Evolutionary conservation across 345 rosid genomes (phyloP).

Genomic region (Salix exigua): DNA sequence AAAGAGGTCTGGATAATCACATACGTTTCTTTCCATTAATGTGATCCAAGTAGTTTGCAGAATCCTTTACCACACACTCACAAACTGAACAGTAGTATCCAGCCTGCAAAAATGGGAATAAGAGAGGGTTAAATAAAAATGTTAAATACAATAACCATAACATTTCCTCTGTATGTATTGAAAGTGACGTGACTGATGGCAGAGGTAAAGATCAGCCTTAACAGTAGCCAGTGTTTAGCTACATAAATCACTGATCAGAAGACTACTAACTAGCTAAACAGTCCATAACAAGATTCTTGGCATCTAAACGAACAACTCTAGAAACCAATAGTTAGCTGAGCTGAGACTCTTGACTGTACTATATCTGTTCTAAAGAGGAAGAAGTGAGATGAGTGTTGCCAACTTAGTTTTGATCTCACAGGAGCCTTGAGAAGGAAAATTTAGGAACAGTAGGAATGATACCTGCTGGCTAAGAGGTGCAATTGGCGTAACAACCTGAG

Average conservation of each 20-base stretch:
- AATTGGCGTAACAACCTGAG: slow-evolving; percentile 95
- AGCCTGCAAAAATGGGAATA: slow-evolving; percentile 49
- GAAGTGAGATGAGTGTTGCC: no score
- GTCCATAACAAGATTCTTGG: no score
- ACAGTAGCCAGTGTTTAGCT: no score
- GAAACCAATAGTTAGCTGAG: no score
- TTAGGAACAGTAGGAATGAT: slow-evolving; percentile 4
- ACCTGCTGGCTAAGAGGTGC: slow-evolving; percentile 99
- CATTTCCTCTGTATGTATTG: background rate
- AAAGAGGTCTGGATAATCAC: slow-evolving; percentile 13
- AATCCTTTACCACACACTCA: slow-evolving; percentile 96
- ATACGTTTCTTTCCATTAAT: slow-evolving; percentile 97
- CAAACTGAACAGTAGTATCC: slow-evolving; percentile 95
- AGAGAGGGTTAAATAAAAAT: background rate
- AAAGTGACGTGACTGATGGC: no score
- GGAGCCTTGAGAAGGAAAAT: background rate
- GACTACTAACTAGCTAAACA: no score
- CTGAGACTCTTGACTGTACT: no score
- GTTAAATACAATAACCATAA: background rate
- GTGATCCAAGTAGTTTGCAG: slow-evolving; percentile 98
- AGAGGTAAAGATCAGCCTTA: no score
- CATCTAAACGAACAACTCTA: no score
- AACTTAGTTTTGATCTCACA: no score
- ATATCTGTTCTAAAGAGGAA: no score
- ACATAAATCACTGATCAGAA: no score